Percentiles rank a stretch among this genome's conserved stretches.
phyloP scores from a whole-genome alignment of 108 stramenopile genomes.

The Nannochloropsis oceanica region DNA sequence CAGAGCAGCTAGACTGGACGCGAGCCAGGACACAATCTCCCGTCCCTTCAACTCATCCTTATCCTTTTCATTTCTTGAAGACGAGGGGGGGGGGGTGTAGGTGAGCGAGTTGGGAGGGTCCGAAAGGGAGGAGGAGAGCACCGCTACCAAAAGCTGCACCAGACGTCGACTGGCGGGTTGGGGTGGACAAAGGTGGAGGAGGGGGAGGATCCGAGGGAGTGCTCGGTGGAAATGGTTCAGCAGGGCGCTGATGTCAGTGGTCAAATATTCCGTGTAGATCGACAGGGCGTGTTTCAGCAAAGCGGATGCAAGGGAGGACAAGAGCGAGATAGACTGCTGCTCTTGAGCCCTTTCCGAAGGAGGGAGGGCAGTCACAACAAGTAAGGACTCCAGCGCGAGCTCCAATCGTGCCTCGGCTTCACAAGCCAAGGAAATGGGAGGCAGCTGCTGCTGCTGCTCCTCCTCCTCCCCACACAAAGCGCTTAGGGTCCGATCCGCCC shows the following conservation, averaged over 20 bases:
- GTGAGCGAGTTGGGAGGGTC: background rate
- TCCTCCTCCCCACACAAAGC: too few species aligned
- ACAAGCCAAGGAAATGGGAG: background rate
- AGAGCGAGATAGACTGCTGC: background rate
- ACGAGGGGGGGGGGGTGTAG: too few species aligned
- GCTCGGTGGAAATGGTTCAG: background rate
- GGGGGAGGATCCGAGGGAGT: background rate
- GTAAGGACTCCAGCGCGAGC: background rate
- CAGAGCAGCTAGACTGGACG: background rate
- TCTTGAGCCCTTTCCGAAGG: background rate
- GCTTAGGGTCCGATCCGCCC: too few species aligned
- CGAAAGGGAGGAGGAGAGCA: background rate
- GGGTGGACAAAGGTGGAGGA: background rate
- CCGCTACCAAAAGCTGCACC: background rate
- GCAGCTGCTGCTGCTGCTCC: background rate
- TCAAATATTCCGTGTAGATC: background rate
- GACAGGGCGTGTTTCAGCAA: background rate
- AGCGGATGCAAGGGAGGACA: background rate
- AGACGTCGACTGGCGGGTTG: background rate
- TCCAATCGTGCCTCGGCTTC: background rate
- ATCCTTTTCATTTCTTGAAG: background rate
- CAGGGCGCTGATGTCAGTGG: background rate
- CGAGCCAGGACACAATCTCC: background rate
- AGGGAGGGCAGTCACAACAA: background rate
- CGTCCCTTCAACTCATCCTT: background rate